These are phyloP conservation scores for Apophysomyces variabilis DNA, from an alignment of 371 early-diverging fungal genomes.

Conservation along the genomic window DNA sequence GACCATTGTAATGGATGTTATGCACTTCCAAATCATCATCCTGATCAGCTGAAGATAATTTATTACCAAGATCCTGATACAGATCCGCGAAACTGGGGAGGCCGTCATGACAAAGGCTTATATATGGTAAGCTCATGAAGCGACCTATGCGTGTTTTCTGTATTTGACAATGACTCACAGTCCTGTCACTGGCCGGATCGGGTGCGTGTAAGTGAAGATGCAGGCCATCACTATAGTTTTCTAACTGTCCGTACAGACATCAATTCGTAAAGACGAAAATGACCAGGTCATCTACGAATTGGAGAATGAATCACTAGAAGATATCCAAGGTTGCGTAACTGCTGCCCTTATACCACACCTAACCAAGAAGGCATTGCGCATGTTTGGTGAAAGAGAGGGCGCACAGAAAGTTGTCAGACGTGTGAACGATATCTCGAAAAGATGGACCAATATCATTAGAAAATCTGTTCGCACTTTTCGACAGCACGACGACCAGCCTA, in stretches of 20 bases:
- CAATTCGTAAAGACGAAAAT: neutral
- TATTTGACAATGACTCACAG: neutral
- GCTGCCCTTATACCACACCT: neutral
- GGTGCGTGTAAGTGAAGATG: neutral
- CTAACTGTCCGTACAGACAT: neutral
- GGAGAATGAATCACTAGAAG: neutral
- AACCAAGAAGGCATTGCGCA: neutral
- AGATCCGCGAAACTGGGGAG: conserved; percentile 3
- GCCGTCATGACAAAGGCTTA: neutral
- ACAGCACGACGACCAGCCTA: neutral
- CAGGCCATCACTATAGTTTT: no score
- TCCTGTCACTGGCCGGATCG: conserved; percentile 3
- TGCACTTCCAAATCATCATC: neutral
- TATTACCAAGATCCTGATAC: neutral
- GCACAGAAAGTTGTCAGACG: neutral
- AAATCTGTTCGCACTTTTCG: neutral
- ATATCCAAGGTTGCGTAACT: neutral
- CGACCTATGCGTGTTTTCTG: neutral
- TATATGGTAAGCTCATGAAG: neutral
- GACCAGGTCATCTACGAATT: conserved; percentile 9
- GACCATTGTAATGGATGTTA: conserved; percentile 12
- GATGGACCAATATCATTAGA: neutral
- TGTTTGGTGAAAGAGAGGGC: neutral
- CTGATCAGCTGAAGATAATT: neutral
- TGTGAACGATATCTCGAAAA: neutral